A percentile compares a stretch with the other conserved stretches of the same genome.
phyloP scores from a whole-genome alignment of 2,329 filamentous ascomycete genomes.

The Ascochyta lentis region DNA sequence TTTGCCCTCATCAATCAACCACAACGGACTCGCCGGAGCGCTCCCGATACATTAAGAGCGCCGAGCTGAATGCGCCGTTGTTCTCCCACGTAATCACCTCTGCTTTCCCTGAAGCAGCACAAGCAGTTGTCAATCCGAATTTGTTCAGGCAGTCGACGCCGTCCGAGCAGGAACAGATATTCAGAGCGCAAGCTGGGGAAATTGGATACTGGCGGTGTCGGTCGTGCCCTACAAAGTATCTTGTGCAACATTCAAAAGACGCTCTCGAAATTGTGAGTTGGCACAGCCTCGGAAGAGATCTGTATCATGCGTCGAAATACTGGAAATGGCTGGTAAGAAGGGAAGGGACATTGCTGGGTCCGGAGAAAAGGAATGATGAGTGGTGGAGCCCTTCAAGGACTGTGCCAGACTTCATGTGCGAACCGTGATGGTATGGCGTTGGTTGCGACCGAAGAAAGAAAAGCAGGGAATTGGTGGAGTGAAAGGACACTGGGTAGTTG shows the following conservation, averaged over 20 bases:
- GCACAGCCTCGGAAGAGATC: neutral
- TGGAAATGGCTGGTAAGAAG: constrained; percentile 1
- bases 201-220: neutral
- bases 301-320: neutral
- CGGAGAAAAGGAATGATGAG: constrained; percentile 1
- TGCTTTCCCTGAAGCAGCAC: neutral
- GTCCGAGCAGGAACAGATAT: neutral
- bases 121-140: neutral
- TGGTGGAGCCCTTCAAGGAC: constrained; percentile 1
- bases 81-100: neutral
- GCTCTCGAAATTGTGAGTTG: neutral
- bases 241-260: neutral
- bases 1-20: constrained; percentile 8
- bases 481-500: too few species aligned
- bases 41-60: neutral
- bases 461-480: too few species aligned
- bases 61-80: neutral
- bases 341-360: neutral
- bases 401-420: neutral
- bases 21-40: neutral
- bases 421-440: neutral
- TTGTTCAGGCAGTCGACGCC: neutral
- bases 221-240: constrained; percentile 1
- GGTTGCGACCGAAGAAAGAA: too few species aligned
- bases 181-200: neutral